phyloP scores from a whole-genome alignment of 371 early-diverging fungal species.

The Saksenaea oblongispora region DNA sequence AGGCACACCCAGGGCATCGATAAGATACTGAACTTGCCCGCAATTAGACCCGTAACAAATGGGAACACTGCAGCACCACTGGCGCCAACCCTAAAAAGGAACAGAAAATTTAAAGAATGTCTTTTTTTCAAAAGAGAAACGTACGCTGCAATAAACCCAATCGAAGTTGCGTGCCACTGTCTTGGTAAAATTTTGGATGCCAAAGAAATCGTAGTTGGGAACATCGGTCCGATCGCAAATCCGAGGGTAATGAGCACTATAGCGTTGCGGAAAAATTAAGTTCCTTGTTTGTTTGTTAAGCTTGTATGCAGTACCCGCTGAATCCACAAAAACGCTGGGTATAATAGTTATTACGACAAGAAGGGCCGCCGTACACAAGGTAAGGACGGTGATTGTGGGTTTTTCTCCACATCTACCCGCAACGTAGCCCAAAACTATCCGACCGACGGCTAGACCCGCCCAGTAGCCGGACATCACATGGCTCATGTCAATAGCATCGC shows the following conservation, averaged over 20 bases:
- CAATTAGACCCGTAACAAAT: slow-evolving; percentile 28
- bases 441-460: slow-evolving; percentile 32
- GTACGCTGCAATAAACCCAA: slow-evolving; percentile 39
- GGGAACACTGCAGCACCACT: slow-evolving; percentile 34
- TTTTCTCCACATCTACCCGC: slow-evolving; percentile 32
- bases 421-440: slow-evolving; percentile 31
- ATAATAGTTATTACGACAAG: slow-evolving; percentile 14
- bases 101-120: not conserved
- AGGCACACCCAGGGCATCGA: slow-evolving; percentile 23
- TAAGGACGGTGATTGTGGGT: slow-evolving; percentile 19
- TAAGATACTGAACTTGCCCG: slow-evolving; percentile 25
- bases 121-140: not conserved
- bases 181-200: slow-evolving; percentile 30
- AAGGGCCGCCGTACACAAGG: slow-evolving; percentile 10
- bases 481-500: slow-evolving; percentile 22
- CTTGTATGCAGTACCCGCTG: slow-evolving; percentile 22
- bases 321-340: slow-evolving; percentile 16
- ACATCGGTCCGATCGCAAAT: slow-evolving; percentile 34
- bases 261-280: slow-evolving; percentile 4
- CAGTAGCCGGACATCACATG: slow-evolving; percentile 38
- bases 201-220: slow-evolving; percentile 30
- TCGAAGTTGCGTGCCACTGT: slow-evolving; percentile 27
- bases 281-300: not conserved
- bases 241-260: slow-evolving; percentile 25
- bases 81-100: slow-evolving; percentile 23